phyloP scores from a whole-genome alignment of 2,329 filamentous ascomycete genomes.

The Aspergillus udagawae region DNA sequence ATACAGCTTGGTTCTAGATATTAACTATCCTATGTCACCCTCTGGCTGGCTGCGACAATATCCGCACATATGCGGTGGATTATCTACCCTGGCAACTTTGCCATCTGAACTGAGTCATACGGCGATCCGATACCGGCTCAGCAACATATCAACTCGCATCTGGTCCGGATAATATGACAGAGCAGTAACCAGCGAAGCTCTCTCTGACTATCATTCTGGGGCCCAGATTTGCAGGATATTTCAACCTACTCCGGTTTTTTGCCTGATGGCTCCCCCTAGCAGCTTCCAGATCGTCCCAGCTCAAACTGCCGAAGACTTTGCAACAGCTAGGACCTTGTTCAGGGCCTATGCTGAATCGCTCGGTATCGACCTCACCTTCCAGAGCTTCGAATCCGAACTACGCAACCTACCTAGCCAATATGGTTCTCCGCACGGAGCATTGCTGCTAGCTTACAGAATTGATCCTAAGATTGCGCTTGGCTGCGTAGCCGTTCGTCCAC shows the following conservation, averaged over 20 bases:
- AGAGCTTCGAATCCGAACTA: conserved; percentile 53
- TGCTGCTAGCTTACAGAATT: conserved; percentile 43
- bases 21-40: background rate
- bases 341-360: conserved; percentile 43
- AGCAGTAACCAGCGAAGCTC: background rate
- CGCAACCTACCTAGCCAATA: conserved; percentile 54
- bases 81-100: background rate
- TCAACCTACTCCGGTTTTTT: background rate
- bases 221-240: background rate
- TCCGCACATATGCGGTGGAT: background rate
- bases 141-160: background rate
- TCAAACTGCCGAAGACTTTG: conserved; percentile 39
- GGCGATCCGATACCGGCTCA: background rate
- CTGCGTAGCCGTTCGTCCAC: conserved; percentile 47
- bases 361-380: conserved; percentile 54
- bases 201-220: background rate
- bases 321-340: conserved; percentile 42
- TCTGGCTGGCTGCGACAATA: background rate
- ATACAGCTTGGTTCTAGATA: background rate
- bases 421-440: conserved; percentile 40
- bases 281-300: conserved; percentile 34
- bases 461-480: conserved; percentile 34
- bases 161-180: background rate
- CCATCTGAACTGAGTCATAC: background rate
- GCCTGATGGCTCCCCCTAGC: background rate